Evolutionary conservation across 306 rosid genomes (phyloP).

Genomic region (Medicago ruthenica): DNA sequence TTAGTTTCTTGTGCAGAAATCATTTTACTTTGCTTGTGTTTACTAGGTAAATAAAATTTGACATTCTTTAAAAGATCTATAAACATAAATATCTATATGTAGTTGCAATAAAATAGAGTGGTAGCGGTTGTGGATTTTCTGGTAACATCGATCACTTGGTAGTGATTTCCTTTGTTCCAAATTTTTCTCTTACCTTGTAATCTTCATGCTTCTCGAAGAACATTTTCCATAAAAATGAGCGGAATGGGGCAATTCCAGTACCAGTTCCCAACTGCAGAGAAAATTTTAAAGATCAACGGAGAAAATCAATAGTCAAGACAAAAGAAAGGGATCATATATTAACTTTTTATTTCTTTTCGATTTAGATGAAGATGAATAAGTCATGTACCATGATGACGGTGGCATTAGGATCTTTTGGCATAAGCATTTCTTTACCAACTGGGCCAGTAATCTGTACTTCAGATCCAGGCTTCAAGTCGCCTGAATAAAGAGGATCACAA

Average conservation of each 20-base stretch:
- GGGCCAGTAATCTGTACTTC: conserved; percentile 93
- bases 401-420: conserved; percentile 98
- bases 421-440: conserved; percentile 96
- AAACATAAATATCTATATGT: conserved; percentile 7
- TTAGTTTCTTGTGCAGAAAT: conserved; percentile 11
- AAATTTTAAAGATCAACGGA: conserved; percentile 32
- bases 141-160: not conserved
- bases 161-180: not conserved
- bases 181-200: conserved; percentile 66
- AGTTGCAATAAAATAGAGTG: conserved; percentile 20
- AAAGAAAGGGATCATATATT: not conserved
- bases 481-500: conserved; percentile 49
- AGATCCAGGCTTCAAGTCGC: conserved; percentile 89
- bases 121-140: not conserved
- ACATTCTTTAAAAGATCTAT: not conserved
- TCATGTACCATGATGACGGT: conserved; percentile 78
- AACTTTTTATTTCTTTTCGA: not conserved
- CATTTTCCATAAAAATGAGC: conserved; percentile 96
- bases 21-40: not conserved
- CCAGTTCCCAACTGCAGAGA: conserved; percentile 87
- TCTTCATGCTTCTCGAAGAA: conserved; percentile 94
- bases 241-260: conserved; percentile 97
- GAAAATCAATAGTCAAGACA: conserved; percentile 2
- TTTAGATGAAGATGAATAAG: conserved; percentile 14
- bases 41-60: not conserved